These are phyloP conservation scores for Olyra latifolia DNA, from an alignment of 176 grass and related monocot species.

Conservation along the genomic window DNA sequence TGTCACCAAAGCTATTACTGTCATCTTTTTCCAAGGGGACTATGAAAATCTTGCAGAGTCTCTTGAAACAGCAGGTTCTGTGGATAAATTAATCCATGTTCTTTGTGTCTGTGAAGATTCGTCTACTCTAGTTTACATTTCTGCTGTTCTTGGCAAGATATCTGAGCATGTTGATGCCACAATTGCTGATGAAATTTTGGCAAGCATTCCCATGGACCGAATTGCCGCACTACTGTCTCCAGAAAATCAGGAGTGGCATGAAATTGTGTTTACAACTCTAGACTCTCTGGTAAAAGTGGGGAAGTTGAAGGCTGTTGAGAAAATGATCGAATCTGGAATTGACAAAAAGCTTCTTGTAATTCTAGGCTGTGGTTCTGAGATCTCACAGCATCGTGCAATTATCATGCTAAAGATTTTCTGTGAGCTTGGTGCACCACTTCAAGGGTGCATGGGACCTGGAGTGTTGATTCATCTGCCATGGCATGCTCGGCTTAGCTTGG, in stretches of 20 bases:
- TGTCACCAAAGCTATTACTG: slow-evolving; percentile 46
- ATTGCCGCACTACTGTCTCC: slow-evolving; percentile 59
- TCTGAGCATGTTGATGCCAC: slow-evolving; percentile 49
- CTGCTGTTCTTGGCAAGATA: slow-evolving; percentile 58
- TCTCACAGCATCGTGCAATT: slow-evolving; percentile 69
- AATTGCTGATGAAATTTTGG: slow-evolving; percentile 57
- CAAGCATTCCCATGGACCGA: slow-evolving; percentile 62
- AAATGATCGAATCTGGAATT: slow-evolving; percentile 63
- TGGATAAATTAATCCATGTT: slow-evolving; percentile 54
- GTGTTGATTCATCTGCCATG: slow-evolving; percentile 68
- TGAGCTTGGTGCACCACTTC: slow-evolving; percentile 59
- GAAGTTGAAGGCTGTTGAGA: slow-evolving; percentile 60
- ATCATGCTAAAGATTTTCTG: slow-evolving; percentile 63
- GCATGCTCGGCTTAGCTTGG: slow-evolving; percentile 68
- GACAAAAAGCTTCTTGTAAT: slow-evolving; percentile 76
- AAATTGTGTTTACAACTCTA: slow-evolving; percentile 63
- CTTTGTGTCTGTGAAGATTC: slow-evolving; percentile 49
- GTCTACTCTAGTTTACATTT: slow-evolving; percentile 47
- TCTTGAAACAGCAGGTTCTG: slow-evolving; percentile 58
- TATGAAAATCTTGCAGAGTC: slow-evolving; percentile 55
- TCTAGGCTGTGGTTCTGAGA: slow-evolving; percentile 59
- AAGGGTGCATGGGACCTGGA: slow-evolving; percentile 56
- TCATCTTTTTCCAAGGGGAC: slow-evolving; percentile 46
- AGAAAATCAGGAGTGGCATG: slow-evolving; percentile 63
- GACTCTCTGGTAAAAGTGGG: slow-evolving; percentile 56